These are phyloP conservation scores for Ganoderma lingzhi DNA, from an alignment of 1,284 basidiomycete species.

Conservation along the genomic window DNA sequence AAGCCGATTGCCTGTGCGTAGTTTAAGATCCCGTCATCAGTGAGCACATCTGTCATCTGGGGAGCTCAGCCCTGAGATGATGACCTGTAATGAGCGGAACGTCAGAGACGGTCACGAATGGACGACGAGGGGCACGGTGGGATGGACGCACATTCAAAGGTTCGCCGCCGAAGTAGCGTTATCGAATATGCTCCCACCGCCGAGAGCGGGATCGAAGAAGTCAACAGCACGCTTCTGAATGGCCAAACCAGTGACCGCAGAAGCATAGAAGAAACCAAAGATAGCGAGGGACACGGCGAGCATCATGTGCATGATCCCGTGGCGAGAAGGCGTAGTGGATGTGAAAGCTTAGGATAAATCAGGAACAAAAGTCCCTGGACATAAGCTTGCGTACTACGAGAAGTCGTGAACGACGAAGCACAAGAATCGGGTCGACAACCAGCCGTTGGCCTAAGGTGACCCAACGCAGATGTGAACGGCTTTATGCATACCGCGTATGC, in stretches of 20 bases:
- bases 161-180: constrained; percentile 46
- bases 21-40: constrained; percentile 63
- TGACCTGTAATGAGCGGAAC: constrained; percentile 48
- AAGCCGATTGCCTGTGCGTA: constrained; percentile 69
- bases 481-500: background rate
- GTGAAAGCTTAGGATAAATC: background rate
- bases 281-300: background rate
- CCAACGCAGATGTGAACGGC: background rate
- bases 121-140: background rate
- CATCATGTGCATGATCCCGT: constrained; percentile 3
- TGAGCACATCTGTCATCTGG: constrained; percentile 71
- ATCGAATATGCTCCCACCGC: constrained; percentile 46
- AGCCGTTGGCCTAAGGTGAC: constrained; percentile 16
- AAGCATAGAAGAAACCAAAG: constrained; percentile 13
- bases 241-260: constrained; percentile 20
- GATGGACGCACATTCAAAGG: constrained; percentile 46
- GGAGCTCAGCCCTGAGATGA: constrained; percentile 67
- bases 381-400: background rate
- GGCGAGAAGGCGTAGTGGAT: background rate
- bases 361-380: too few relatives aligned
- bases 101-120: background rate
- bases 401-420: background rate
- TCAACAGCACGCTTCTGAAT: constrained; percentile 22
- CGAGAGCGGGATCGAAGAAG: constrained; percentile 31
- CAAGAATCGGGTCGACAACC: constrained; percentile 17